Base-by-base conservation (phyloP, 306 rosid species). In the Corylus americana region DNA sequence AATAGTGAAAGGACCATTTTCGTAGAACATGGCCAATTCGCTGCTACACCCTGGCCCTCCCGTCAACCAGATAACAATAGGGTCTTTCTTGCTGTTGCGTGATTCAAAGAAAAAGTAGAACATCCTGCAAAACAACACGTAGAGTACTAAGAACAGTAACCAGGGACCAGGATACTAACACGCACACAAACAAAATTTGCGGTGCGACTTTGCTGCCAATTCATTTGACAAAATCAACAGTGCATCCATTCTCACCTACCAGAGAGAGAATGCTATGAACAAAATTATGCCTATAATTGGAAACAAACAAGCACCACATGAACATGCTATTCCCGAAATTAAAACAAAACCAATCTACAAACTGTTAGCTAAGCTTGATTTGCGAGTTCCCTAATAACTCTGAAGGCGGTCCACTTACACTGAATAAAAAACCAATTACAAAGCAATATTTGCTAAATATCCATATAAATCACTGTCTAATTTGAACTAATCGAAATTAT, bases 41-140 rank as follows among this genome's bases (percentile, higher is more conserved):
- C 99, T 92, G 76, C 99, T 93, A 82, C 99, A 95, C 7, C 99
- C 99, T 51, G 99, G 99, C 4, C 99, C 99, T 82, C 99, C 99
- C 50, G 98, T 95, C 83, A 93, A 87, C 99, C 99, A 95, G 63
- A 95, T 93, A 48, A 95, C 99, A 74, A 95, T 85, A 81, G 99
- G 99, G 63, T 92, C 99, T 81, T 85, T 73, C 89, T 90, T 86
- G 83, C 81, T 89, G 76, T 71, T 88, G 72, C 99, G 90, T 0
- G 99, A 95, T 83, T 93, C 94, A 39, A 94, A 94, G 90, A 92
- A 92, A 59, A 94, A 85, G 86, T 94, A 94, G 90, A 94, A 94
- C 97, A 94, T 91, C 92, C 98, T 95, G 84, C 76, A 53, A 7
- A 64, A 76, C 73, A 80, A 73, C 70, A 70, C 29, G 48, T 44